Conservation (phyloP, 176 grass and related monocot genomes). For the Pontederia crassipes region DNA sequence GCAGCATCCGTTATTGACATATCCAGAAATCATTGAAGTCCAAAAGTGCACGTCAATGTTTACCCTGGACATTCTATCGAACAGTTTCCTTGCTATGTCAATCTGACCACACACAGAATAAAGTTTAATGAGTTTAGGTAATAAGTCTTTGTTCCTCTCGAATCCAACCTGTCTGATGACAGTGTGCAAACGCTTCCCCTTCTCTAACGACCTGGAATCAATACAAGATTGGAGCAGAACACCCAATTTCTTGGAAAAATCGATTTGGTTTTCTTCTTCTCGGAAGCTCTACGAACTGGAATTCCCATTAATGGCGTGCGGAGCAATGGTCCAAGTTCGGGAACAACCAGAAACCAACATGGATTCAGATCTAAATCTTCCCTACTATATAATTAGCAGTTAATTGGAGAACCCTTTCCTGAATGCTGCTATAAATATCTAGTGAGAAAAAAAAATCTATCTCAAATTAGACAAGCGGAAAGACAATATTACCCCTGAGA, state of each 20-base stretch:
- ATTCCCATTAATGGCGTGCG: background rate
- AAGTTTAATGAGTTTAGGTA: slow-evolving; percentile 9
- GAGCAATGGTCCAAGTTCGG: too few species aligned
- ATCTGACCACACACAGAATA: slow-evolving; percentile 13
- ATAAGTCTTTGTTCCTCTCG: slow-evolving; percentile 11
- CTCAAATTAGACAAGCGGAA: background rate
- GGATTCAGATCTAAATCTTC: too few species aligned
- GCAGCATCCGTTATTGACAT: background rate
- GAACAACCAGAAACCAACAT: too few species aligned
- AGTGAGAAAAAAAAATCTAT: too few species aligned
- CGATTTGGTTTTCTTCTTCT: background rate
- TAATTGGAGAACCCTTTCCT: too few species aligned
- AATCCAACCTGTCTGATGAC: slow-evolving; percentile 11
- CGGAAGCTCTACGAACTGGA: background rate
- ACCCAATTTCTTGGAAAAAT: slow-evolving; percentile 1
- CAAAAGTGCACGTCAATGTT: slow-evolving; percentile 14
- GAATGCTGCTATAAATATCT: too few species aligned
- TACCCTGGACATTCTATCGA: slow-evolving; percentile 12
- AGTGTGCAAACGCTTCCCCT: slow-evolving; percentile 12
- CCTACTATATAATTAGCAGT: too few species aligned
- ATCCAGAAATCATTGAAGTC: slow-evolving; percentile 14
- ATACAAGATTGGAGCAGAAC: slow-evolving; percentile 18
- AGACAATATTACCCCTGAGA: slow-evolving; percentile 46
- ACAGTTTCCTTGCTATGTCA: slow-evolving; percentile 1
- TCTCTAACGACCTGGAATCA: slow-evolving; percentile 1